phyloP scores from a whole-genome alignment of 179 eudicot genomes.

The Dionaea muscipula region DNA sequence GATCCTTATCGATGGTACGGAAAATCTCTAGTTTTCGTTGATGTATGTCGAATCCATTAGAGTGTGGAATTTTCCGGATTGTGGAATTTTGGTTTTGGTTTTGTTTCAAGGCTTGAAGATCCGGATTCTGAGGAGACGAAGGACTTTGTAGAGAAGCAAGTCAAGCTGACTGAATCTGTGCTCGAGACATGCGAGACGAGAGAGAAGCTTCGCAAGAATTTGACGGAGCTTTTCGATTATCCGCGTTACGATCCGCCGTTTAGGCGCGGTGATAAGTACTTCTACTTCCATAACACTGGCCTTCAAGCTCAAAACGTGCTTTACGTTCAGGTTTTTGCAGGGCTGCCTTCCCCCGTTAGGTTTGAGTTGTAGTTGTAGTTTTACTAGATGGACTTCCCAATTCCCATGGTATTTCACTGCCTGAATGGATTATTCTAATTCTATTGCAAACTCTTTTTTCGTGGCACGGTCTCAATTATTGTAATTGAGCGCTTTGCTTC shows the following conservation, averaged over 20 bases:
- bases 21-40: background rate
- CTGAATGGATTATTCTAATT: no score
- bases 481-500: no score
- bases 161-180: slow-evolving; percentile 56
- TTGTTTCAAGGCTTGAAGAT: slow-evolving; percentile 86
- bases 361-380: background rate
- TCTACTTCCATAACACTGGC: slow-evolving; percentile 83
- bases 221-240: slow-evolving; percentile 62
- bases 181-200: slow-evolving; percentile 61
- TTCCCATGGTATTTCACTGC: no score
- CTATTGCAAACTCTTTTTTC: no score
- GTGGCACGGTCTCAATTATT: no score
- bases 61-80: background rate
- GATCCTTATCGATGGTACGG: slow-evolving; percentile 98
- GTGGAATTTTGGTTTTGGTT: background rate
- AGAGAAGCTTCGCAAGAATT: slow-evolving; percentile 50
- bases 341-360: background rate
- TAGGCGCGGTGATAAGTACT: slow-evolving; percentile 63
- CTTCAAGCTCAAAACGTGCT: slow-evolving; percentile 84
- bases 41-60: background rate
- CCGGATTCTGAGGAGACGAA: slow-evolving; percentile 84
- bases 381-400: no score
- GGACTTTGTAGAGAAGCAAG: slow-evolving; percentile 74
- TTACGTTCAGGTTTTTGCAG: slow-evolving; percentile 62
- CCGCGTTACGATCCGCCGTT: slow-evolving; percentile 71